These are phyloP conservation scores for Coniella lustricola DNA, from an alignment of 2,329 filamentous ascomycete species.

Conservation along the genomic window DNA sequence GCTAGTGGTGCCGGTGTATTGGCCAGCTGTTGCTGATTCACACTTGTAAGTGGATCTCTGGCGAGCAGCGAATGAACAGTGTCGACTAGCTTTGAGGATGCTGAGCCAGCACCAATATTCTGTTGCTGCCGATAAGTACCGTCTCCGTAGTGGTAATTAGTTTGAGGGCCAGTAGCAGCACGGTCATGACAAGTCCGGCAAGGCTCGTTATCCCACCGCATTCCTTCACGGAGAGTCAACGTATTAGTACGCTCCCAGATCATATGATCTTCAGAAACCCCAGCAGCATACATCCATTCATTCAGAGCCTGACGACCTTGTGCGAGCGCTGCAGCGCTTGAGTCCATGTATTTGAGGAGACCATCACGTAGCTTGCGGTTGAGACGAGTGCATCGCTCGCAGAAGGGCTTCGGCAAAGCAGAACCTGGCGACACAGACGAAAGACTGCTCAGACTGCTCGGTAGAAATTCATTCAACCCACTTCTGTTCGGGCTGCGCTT, in stretches of 20 bases:
- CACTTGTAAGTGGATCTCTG: no score
- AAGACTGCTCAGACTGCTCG: neutral
- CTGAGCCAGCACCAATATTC: no score
- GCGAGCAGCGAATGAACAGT: no score
- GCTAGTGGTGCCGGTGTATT: no score
- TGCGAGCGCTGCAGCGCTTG: neutral
- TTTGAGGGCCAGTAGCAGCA: neutral
- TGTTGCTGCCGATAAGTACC: neutral
- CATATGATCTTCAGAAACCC: constrained; percentile 20
- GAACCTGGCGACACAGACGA: neutral
- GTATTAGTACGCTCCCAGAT: constrained; percentile 22
- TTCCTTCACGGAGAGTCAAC: constrained; percentile 15
- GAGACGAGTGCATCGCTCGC: constrained; percentile 4
- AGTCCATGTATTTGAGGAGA: constrained; percentile 3
- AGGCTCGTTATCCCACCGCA: constrained; percentile 6
- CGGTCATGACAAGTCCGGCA: neutral
- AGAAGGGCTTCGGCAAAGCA: neutral
- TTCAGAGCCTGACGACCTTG: constrained; percentile 9
- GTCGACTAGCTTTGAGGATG: no score
- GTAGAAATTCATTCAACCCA: neutral
- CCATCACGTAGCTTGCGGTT: constrained; percentile 10
- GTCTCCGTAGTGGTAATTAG: neutral
- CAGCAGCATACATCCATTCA: constrained; percentile 18
- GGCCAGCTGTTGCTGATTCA: no score
- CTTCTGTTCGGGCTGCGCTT: neutral